Evolutionary conservation across 805 yeast genomes (phyloP), one percentile per base, ranked within the genome.

Genomic region (Saccharomycopsis capsularis): DNA sequence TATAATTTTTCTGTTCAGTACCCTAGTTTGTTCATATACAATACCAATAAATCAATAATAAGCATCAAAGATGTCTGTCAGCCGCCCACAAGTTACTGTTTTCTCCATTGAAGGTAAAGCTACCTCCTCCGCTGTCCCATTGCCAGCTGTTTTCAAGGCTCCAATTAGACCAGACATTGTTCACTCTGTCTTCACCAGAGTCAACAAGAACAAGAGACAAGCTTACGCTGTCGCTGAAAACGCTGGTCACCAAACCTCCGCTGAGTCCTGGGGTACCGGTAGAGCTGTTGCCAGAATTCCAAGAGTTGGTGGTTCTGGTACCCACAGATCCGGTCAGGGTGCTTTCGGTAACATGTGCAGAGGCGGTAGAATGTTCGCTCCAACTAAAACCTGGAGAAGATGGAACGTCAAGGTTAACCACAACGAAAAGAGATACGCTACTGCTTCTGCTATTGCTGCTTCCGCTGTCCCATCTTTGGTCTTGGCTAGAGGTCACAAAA

Each of bases 271-370:
- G 99, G 99, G 99, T 89, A 93, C 99, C 67, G 99, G 99, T 82
- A 90, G 99, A 82, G 99, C 99, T 77, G 96, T 93, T 70, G 98
- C 99, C 79, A 91, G 99, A 83, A 91, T 93, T 75, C 99, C 99
- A 81, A 90, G 99, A 84, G 98, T 93, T 72, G 96, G 96, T 78
- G 99, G 99, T 81, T 90, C 95, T 73, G 99, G 99, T 86, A 93
- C 99, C 74, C 96, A 89, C 95, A 90, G 99, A 79, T 80, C 98
- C 61, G 99, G 99, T 75, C 99, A 93, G 79, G 99, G 89, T 75
- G 99, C 99, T 73, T 93, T 93, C 83, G 99, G 99, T 85, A 93
- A 93, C 93, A 93, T 93, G 99, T 93, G 99, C 83, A 91, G 99
- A 78, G 97, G 97, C 75, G 99, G 99, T 81, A 95, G 99, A 79